Percentiles rank a stretch among this genome's conserved stretches.
phyloP scores from a whole-genome alignment of 2,329 filamentous ascomycete species.

The Purpureocillium lavendulum region DNA sequence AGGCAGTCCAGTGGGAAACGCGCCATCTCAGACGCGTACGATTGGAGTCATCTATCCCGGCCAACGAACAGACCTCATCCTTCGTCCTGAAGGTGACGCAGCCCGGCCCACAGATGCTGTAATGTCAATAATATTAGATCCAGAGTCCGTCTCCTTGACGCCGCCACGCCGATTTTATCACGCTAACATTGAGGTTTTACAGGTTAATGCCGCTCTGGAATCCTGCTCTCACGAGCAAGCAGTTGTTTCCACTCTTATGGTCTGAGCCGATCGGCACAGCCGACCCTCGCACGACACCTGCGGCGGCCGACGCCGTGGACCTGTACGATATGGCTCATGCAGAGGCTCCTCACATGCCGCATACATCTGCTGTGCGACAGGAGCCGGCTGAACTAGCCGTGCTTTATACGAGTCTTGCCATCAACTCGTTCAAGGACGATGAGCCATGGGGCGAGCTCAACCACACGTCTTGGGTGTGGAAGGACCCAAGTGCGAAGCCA shows the following conservation, averaged over 20 bases:
- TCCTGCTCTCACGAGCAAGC: slow-evolving; percentile 5
- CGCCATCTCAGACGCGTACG: too few relatives aligned
- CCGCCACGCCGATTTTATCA: neutral
- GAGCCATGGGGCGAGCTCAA: slow-evolving; percentile 10
- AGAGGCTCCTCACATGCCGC: too few relatives aligned
- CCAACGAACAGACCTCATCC: too few relatives aligned
- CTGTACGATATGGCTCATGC: too few relatives aligned
- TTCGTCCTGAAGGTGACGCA: too few relatives aligned
- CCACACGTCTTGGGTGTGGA: slow-evolving; percentile 8
- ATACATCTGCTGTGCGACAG: neutral
- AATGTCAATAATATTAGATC: too few relatives aligned
- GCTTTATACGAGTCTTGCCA: slow-evolving; percentile 8
- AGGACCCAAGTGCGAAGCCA: slow-evolving; percentile 6
- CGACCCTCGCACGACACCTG: too few relatives aligned
- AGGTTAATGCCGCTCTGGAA: slow-evolving; percentile 10
- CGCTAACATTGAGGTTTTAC: neutral
- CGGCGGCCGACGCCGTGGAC: too few relatives aligned
- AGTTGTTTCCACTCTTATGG: slow-evolving; percentile 6
- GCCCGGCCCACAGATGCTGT: too few relatives aligned
- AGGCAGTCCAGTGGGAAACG: neutral
- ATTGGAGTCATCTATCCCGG: too few relatives aligned
- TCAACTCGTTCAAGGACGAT: slow-evolving; percentile 7
- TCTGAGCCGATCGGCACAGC: neutral
- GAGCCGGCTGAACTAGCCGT: slow-evolving; percentile 5
- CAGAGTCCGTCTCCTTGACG: too few relatives aligned